Percentiles rank a stretch among this genome's conserved stretches.
These are phyloP conservation scores for Cryptococcus sp. DNA, from an alignment of 1,284 basidiomycete species.

Conservation along the genomic window DNA sequence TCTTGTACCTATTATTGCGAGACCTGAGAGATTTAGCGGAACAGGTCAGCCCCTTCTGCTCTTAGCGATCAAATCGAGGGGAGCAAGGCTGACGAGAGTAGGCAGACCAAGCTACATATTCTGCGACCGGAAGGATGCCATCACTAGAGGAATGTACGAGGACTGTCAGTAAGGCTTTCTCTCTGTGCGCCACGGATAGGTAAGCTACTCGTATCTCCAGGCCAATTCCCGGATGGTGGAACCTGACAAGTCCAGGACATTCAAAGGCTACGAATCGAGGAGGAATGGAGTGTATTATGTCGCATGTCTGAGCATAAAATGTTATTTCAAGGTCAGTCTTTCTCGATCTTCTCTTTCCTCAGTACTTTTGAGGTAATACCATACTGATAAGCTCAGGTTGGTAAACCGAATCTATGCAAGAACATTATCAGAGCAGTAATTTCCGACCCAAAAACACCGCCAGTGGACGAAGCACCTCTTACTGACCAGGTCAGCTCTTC, in stretches of 20 bases:
- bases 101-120: constrained; percentile 49
- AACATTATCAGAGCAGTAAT: constrained; percentile 86
- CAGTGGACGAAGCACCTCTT: constrained; percentile 67
- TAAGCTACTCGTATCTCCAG: constrained; percentile 37
- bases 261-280: constrained; percentile 67
- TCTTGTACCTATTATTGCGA: constrained; percentile 69
- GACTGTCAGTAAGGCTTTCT: constrained; percentile 86
- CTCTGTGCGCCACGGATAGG: constrained; percentile 84
- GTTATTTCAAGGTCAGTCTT: constrained; percentile 77
- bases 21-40: constrained; percentile 77
- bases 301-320: constrained; percentile 86
- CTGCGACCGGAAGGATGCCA: constrained; percentile 51
- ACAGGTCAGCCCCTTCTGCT: constrained; percentile 23
- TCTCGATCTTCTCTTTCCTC: not conserved
- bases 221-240: not conserved
- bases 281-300: constrained; percentile 93
- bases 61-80: not conserved
- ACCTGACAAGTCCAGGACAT: constrained; percentile 50
- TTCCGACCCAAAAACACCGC: constrained; percentile 78
- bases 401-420: constrained; percentile 82
- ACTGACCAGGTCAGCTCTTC: constrained; percentile 68
- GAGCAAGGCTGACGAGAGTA: constrained; percentile 9
- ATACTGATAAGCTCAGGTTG: constrained; percentile 53
- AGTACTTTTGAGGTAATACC: not conserved
- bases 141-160: constrained; percentile 89